These are phyloP conservation scores for Primulina huaijiensis DNA, from an alignment of 257 asterid genomes.

Conservation along the genomic window DNA sequence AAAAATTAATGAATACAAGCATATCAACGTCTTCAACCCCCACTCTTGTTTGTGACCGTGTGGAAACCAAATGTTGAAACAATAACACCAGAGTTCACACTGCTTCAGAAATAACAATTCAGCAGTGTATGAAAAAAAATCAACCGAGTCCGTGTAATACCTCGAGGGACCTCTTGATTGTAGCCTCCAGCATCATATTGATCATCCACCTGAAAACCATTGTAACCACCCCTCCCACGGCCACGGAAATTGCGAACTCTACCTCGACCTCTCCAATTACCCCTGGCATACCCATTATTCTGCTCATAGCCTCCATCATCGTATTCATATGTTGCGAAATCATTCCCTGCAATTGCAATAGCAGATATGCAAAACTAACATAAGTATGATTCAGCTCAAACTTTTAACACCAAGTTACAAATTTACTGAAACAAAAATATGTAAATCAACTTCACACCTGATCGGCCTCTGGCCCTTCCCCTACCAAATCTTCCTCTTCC, in stretches of 20 bases:
- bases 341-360: constrained; percentile 40
- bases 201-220: constrained; percentile 32
- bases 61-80: neutral
- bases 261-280: constrained; percentile 43
- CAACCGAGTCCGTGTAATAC: constrained; percentile 42
- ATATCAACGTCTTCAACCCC: neutral
- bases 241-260: constrained; percentile 47
- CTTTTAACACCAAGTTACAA: neutral
- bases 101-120: neutral
- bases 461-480: constrained; percentile 66
- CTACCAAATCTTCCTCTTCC: constrained; percentile 86
- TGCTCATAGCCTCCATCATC: constrained; percentile 51
- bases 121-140: neutral
- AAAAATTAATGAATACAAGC: neutral
- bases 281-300: constrained; percentile 42
- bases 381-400: neutral
- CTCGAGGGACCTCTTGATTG: constrained; percentile 44
- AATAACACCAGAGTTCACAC: neutral
- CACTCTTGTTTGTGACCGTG: neutral
- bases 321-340: constrained; percentile 28
- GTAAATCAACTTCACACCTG: constrained; percentile 36
- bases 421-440: neutral
- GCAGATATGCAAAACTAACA: neutral
- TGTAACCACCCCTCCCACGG: constrained; percentile 51
- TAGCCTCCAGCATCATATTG: constrained; percentile 40